Conservation (phyloP, 306 rosid genomes). For the Pueraria montana region DNA sequence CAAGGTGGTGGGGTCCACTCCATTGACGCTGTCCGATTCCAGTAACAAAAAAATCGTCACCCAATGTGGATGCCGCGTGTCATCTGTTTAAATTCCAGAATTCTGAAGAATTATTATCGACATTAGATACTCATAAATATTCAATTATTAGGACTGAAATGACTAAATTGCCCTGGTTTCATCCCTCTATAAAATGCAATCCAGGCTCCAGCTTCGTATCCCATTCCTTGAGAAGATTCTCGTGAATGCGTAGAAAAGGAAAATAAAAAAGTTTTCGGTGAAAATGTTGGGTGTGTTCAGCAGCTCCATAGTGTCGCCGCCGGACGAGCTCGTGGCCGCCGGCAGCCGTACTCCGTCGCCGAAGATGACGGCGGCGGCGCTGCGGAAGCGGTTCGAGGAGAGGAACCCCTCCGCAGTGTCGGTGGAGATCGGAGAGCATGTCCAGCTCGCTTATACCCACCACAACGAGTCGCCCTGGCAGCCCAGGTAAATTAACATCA, state of each 20-base stretch:
- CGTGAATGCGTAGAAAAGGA: background rate
- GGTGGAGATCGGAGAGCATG: slow-evolving; percentile 75
- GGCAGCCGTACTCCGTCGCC: slow-evolving; percentile 96
- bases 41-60: background rate
- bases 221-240: slow-evolving; percentile 7
- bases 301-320: slow-evolving; percentile 83
- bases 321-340: slow-evolving; percentile 91
- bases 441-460: slow-evolving; percentile 77
- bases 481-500: slow-evolving; percentile 73
- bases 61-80: slow-evolving; percentile 34
- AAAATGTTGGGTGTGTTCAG: slow-evolving; percentile 90
- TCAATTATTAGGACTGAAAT: background rate
- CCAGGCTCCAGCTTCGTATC: background rate
- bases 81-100: background rate
- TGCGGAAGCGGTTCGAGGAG: slow-evolving; percentile 70
- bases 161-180: slow-evolving; percentile 47
- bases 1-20: slow-evolving; percentile 18
- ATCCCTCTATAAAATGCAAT: slow-evolving; percentile 46
- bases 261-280: background rate
- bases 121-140: background rate
- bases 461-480: slow-evolving; percentile 69
- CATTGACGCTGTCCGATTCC: slow-evolving; percentile 10
- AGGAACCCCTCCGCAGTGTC: slow-evolving; percentile 70
- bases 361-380: slow-evolving; percentile 65
- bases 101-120: background rate